Percentiles rank a stretch among this genome's conserved stretches.
Conservation (phyloP, 2,329 filamentous ascomycete genomes). For the Cytospora paraplurivora region DNA sequence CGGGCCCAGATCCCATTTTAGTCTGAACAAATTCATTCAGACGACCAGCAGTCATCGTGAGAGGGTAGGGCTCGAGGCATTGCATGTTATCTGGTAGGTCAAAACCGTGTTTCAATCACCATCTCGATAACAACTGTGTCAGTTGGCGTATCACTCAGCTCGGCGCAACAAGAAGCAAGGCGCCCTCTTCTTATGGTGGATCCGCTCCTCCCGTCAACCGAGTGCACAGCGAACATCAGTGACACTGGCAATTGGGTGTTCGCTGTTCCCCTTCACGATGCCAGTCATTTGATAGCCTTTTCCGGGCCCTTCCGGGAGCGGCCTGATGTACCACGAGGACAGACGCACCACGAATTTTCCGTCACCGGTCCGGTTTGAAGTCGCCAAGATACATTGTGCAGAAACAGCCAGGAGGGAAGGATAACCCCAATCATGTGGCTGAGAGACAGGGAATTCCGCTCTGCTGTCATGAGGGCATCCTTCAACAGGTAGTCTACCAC, state of each 20-base stretch:
- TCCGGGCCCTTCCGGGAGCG: not conserved
- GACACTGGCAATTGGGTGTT: not conserved
- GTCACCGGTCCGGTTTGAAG: not conserved
- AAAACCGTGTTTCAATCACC: too few species aligned
- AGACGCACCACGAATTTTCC: not conserved
- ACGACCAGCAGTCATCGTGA: not conserved
- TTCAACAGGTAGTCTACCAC: too few species aligned
- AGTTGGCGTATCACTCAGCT: too few species aligned
- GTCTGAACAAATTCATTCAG: not conserved
- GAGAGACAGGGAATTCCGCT: too few species aligned
- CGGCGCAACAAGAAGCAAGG: not conserved
- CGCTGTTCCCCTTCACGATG: not conserved
- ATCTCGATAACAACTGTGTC: too few species aligned
- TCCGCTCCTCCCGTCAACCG: not conserved
- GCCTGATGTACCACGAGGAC: not conserved
- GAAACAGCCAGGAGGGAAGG: not conserved
- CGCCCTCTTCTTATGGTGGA: not conserved
- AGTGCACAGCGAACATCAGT: not conserved
- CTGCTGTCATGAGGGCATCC: too few species aligned
- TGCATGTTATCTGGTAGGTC: too few species aligned
- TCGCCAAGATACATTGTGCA: not conserved
- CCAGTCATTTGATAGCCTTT: not conserved
- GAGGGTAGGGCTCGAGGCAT: not conserved
- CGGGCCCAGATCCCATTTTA: not conserved
- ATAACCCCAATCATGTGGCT: too few species aligned